phyloP scores from a whole-genome alignment of 352 stramenopile species.

The Globisporangium takayamanum region DNA sequence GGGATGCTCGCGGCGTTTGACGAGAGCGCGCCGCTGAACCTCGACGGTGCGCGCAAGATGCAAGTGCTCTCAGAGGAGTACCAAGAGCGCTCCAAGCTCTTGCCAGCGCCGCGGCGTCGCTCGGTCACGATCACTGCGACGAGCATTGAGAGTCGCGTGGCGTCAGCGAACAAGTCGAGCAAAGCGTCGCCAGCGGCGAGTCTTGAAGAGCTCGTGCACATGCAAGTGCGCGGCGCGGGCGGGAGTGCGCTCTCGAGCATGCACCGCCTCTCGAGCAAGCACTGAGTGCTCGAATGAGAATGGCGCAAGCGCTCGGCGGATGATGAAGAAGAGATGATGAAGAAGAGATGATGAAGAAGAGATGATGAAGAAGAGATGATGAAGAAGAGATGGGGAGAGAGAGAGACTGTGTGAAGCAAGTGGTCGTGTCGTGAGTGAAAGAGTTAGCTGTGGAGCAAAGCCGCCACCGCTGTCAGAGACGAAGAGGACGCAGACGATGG shows the following conservation, averaged over 20 bases:
- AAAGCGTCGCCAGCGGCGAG: conserved; percentile 65
- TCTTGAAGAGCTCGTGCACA: conserved; percentile 78
- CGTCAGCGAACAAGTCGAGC: conserved; percentile 11
- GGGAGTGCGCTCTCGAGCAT: conserved; percentile 34
- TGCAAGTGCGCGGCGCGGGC: conserved; percentile 72
- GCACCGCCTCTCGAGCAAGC: conserved; percentile 42
- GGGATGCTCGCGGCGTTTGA: conserved; percentile 68
- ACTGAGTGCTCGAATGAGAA: conserved; percentile 7
- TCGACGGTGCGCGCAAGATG: conserved; percentile 83
- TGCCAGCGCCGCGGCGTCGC: conserved; percentile 60
- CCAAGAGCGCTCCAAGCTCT: conserved; percentile 73
- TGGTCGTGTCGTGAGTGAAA: conserved; percentile 6
- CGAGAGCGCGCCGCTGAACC: conserved; percentile 67
- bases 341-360: background rate
- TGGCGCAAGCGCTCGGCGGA: background rate
- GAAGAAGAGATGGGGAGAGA: background rate
- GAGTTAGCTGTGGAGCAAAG: background rate
- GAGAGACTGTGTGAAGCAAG: background rate
- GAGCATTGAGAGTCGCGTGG: conserved; percentile 25
- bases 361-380: background rate
- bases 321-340: background rate
- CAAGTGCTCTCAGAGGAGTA: conserved; percentile 85
- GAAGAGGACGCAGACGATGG: background rate
- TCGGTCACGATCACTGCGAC: conserved; percentile 75
- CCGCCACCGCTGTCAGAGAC: background rate